Evolutionary conservation across 2,329 filamentous ascomycete species (phyloP).

Genomic region (Aspergillus jensenii): DNA sequence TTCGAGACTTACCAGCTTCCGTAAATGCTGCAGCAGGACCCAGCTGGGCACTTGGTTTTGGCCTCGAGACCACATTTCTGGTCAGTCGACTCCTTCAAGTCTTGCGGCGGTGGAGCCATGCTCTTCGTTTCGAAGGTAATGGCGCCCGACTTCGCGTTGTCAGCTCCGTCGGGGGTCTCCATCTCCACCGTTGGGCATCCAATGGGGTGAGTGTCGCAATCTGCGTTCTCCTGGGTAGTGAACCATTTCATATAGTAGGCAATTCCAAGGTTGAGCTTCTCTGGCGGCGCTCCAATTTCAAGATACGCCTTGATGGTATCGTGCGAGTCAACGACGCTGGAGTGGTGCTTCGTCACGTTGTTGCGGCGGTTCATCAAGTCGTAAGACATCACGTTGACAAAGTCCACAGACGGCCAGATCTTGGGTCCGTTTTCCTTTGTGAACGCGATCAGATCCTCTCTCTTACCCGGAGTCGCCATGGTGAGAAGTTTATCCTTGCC

Average conservation of each 20-base stretch:
- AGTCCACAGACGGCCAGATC: constrained; percentile 63
- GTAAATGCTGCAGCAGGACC: constrained; percentile 36
- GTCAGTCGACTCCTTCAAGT: constrained; percentile 28
- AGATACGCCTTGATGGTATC: constrained; percentile 60
- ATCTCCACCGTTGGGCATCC: constrained; percentile 61
- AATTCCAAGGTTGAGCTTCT: constrained; percentile 65
- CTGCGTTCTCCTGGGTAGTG: constrained; percentile 50
- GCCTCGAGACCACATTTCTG: constrained; percentile 31
- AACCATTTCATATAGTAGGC: constrained; percentile 72
- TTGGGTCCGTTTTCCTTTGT: constrained; percentile 55
- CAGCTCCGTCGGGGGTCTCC: constrained; percentile 61
- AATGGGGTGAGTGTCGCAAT: constrained; percentile 49
- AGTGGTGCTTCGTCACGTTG: constrained; percentile 63
- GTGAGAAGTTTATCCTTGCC: constrained; percentile 62
- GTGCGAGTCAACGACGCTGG: constrained; percentile 57
- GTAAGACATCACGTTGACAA: constrained; percentile 71
- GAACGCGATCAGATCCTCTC: constrained; percentile 68
- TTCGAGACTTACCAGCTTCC: constrained; percentile 33
- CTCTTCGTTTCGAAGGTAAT: constrained; percentile 49
- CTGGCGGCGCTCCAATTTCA: constrained; percentile 53
- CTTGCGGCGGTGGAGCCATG: constrained; percentile 22
- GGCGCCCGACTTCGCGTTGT: constrained; percentile 54
- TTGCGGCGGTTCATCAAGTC: constrained; percentile 71
- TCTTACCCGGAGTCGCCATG: constrained; percentile 64
- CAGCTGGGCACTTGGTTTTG: constrained; percentile 29